Conservation (phyloP, 495 filamentous ascomycete genomes). For the Aspergillus olivimuriae region DNA sequence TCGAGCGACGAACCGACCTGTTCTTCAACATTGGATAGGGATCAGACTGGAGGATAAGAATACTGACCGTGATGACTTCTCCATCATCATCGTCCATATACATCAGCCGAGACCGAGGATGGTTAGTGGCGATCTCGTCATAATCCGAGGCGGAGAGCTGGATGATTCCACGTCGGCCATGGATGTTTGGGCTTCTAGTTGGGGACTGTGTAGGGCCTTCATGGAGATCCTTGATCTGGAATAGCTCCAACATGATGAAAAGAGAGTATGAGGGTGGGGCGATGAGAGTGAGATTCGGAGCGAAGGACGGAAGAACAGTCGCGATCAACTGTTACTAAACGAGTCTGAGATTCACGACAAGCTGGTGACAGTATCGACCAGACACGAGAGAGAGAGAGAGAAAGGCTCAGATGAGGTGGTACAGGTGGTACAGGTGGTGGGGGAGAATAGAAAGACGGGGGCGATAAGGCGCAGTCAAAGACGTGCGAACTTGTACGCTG, state of each 20-base stretch:
- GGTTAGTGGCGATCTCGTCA: conserved; percentile 37
- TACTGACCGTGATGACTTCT: conserved; percentile 47
- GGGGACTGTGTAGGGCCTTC: conserved; percentile 9
- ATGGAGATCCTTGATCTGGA: conserved; percentile 37
- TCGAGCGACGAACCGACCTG: conserved; percentile 48
- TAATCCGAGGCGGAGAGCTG: conserved; percentile 41
- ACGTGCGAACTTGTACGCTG: conserved; percentile 17
- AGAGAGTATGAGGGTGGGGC: conserved; percentile 2
- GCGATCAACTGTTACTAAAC: no score
- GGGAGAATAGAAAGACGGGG: conserved; percentile 6
- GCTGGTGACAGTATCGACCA: no score
- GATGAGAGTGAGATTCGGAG: conserved; percentile 1
- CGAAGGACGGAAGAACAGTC: no score
- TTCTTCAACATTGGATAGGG: conserved; percentile 9
- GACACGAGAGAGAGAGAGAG: no score
- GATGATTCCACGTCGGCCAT: conserved; percentile 22
- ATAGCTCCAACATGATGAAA: conserved; percentile 34
- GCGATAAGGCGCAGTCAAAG: conserved; percentile 3
- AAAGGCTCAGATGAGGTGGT: no score
- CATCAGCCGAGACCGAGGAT: conserved; percentile 45
- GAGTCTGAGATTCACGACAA: no score
- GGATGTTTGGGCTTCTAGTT: conserved; percentile 1
- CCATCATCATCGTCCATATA: conserved; percentile 52
- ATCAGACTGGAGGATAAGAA: neutral
- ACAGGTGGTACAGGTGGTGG: no score